These are phyloP conservation scores for Halophytophthora batemanensis DNA, from an alignment of 352 stramenopile genomes.

Conservation along the genomic window DNA sequence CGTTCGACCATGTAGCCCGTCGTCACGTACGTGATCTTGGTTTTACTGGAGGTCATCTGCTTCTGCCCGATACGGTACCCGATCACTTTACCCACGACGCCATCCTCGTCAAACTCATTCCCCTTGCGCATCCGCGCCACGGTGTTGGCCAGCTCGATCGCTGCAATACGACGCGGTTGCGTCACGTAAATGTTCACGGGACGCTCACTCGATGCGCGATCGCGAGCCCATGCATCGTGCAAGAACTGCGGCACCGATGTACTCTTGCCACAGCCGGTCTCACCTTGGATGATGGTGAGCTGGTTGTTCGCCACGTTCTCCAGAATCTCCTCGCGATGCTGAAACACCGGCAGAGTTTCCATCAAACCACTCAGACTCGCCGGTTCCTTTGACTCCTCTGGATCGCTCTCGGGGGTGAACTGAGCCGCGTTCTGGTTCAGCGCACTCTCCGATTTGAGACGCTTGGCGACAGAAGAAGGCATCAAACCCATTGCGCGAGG, in stretches of 20 bases:
- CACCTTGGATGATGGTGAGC: slow-evolving; percentile 91
- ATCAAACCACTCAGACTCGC: slow-evolving; percentile 47
- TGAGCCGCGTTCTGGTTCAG: slow-evolving; percentile 11
- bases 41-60: slow-evolving; percentile 86
- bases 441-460: slow-evolving; percentile 23
- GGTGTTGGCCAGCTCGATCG: slow-evolving; percentile 82
- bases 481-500: slow-evolving; percentile 25
- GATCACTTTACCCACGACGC: slow-evolving; percentile 60
- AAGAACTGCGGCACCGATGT: slow-evolving; percentile 94
- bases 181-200: slow-evolving; percentile 94
- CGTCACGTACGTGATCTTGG: slow-evolving; percentile 95
- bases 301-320: slow-evolving; percentile 76
- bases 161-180: slow-evolving; percentile 93
- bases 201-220: slow-evolving; percentile 27
- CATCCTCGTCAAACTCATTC: slow-evolving; percentile 66
- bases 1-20: slow-evolving; percentile 96
- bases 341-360: slow-evolving; percentile 84
- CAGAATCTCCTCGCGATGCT: slow-evolving; percentile 85
- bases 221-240: slow-evolving; percentile 60
- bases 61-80: slow-evolving; percentile 89
- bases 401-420: slow-evolving; percentile 7
- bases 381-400: slow-evolving; percentile 13
- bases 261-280: slow-evolving; percentile 97
- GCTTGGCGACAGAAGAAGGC: slow-evolving; percentile 41
- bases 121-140: slow-evolving; percentile 91